Conservation (phyloP, 306 rosid genomes). For the Lathyrus oleraceus region DNA sequence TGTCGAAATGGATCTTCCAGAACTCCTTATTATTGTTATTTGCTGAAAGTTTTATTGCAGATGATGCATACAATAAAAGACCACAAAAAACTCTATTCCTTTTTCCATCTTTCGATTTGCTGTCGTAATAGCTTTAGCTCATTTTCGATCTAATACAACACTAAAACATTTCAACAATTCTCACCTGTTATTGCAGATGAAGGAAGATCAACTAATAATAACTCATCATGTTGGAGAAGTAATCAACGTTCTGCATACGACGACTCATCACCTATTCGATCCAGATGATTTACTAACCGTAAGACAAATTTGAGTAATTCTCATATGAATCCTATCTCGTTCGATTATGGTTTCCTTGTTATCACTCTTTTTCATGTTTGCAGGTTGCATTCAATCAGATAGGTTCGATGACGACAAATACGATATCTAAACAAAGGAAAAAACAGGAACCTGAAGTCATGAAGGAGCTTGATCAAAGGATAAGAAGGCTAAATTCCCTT, state of each 20-base stretch:
- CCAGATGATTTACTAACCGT: conserved; percentile 94
- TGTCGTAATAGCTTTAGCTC: too few relatives aligned
- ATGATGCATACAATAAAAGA: too few relatives aligned
- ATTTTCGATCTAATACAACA: too few relatives aligned
- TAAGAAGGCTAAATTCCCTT: conserved; percentile 73
- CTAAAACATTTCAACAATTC: conserved; percentile 30
- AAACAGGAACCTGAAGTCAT: conserved; percentile 97
- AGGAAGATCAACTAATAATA: conserved; percentile 75
- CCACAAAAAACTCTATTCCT: too few relatives aligned
- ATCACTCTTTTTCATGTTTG: conserved; percentile 19
- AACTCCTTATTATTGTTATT: too few relatives aligned
- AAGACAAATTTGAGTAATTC: conserved; percentile 11
- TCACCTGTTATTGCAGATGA: conserved; percentile 69
- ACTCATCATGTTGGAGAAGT: conserved; percentile 94
- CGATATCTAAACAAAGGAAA: conserved; percentile 91
- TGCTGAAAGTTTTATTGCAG: too few relatives aligned
- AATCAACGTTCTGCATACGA: conserved; percentile 73
- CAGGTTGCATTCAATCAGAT: conserved; percentile 97
- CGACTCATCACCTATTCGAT: conserved; percentile 91
- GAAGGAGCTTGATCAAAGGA: conserved; percentile 92
- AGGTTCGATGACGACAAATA: conserved; percentile 90
- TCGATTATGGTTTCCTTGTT: not conserved
- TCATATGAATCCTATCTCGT: not conserved
- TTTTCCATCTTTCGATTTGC: too few relatives aligned
- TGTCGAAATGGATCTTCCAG: too few relatives aligned